Evolutionary conservation across 2,329 filamentous ascomycete genomes (phyloP).

Genomic region (Trichocomaceae sp.): DNA sequence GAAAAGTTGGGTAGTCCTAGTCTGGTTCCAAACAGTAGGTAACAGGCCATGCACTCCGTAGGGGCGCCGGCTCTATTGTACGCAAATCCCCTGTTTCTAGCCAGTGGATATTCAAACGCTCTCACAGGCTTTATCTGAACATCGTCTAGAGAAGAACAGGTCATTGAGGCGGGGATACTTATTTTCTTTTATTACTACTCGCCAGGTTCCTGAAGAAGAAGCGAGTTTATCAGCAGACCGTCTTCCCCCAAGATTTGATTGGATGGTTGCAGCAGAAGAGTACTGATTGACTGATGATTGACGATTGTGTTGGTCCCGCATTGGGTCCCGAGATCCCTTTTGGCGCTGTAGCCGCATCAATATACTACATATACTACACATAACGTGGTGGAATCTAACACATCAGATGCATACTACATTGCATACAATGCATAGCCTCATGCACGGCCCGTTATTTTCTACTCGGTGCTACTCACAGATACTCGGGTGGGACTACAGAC

Average conservation of each 20-base stretch:
- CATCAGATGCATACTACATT: too few species aligned
- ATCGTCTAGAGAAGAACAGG: background rate
- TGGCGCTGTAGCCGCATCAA: conserved; percentile 9
- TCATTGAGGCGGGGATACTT: background rate
- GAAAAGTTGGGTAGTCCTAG: background rate
- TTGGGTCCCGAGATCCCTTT: background rate
- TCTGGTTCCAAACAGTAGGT: background rate
- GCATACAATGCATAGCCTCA: background rate
- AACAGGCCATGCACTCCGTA: background rate
- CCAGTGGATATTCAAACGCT: background rate
- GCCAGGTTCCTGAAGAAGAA: background rate
- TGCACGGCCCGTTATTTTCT: background rate
- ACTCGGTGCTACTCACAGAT: background rate
- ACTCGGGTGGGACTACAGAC: background rate
- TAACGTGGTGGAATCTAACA: conserved; percentile 2
- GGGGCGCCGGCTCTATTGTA: background rate
- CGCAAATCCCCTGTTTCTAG: background rate
- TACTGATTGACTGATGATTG: background rate
- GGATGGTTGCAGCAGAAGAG: background rate
- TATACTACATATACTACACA: too few species aligned
- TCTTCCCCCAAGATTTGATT: background rate
- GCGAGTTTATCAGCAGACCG: background rate
- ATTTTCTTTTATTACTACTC: background rate
- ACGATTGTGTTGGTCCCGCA: background rate
- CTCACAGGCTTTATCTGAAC: background rate